A percentile compares a stretch with the other conserved stretches of the same genome.
phyloP scores from a whole-genome alignment of 2,329 filamentous ascomycete species.

The Chalara sp. region DNA sequence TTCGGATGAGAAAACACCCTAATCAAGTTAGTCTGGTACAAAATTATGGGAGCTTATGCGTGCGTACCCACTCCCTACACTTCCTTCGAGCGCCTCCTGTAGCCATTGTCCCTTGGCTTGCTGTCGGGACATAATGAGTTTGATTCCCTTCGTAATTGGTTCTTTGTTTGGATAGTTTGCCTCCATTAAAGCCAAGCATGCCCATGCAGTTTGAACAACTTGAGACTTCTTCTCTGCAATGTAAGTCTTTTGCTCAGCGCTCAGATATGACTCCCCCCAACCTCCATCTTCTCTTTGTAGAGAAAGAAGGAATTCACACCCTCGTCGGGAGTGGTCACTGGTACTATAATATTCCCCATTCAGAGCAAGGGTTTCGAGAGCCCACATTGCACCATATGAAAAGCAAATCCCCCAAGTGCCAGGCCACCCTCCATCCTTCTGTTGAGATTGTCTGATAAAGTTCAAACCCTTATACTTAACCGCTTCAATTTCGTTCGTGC shows the following conservation, averaged over 20 bases:
- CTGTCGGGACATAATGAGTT: not conserved
- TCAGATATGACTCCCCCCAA: constrained; percentile 63
- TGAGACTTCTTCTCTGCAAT: constrained; percentile 1
- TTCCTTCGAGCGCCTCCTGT: constrained; percentile 1
- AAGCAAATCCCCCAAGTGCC: constrained; percentile 97
- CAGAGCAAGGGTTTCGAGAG: constrained; percentile 72
- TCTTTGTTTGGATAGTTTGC: not conserved
- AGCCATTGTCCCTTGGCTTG: constrained; percentile 2
- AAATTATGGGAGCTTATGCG: no score
- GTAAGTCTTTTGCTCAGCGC: not conserved
- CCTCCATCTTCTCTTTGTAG: constrained; percentile 84
- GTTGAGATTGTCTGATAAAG: not conserved
- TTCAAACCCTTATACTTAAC: not conserved
- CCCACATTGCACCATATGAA: constrained; percentile 94
- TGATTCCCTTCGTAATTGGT: not conserved
- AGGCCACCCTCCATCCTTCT: constrained; percentile 82
- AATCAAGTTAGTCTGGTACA: not conserved
- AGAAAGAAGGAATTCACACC: constrained; percentile 79
- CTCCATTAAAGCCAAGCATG: constrained; percentile 4
- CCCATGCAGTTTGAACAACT: constrained; percentile 18
- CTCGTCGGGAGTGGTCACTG: constrained; percentile 61
- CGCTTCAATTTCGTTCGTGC: not conserved
- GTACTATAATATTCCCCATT: constrained; percentile 75
- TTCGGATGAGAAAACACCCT: constrained; percentile 3
- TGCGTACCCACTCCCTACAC: not conserved